Evolutionary conservation across 345 rosid genomes (phyloP), one percentile per base, ranked within the genome.

Genomic region (Physaria fendleri): DNA sequence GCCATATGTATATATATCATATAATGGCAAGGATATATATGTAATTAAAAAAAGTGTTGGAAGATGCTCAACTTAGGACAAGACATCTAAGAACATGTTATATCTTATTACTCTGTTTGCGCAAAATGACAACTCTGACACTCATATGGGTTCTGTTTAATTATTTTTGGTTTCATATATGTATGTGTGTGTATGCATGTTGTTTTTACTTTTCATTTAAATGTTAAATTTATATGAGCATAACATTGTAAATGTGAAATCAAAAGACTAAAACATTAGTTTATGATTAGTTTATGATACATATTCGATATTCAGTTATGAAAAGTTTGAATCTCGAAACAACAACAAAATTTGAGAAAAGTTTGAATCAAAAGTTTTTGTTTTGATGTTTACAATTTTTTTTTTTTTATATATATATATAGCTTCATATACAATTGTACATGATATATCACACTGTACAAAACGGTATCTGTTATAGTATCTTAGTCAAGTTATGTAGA

Each of bases 101-200:
- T 68, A 59, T 59, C 53, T 23, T 59, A 43, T 34, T 60, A 49
- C 50, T 8, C 15, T 60, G 61, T 33, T 25, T 39, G 27, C 47
- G 67, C 67, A 68, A 68, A 43, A 52, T 52, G 66, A 52, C 72
- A 59, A 59, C 61, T 33, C 72, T 68, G 72, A 68, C 73, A 60
- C 32, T 68, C 66, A 68, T 68, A 68, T 59, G 72, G 72, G 61
- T 52, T 68, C 47, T 59, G 72, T 68, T 59, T 44, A 25, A 43
- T 68, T 34, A 35, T 52, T 59, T 52, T 51, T 66, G 60, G 55
- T 10, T 27, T n/a, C n/a, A n/a, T n/a, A n/a, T 68, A 33, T 68
- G 32, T 51, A 50, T 50, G 14, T 51, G 46, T 18, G 22, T 13
- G 48, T 12, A 18, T 38, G 37, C 1, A 2, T 22, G 34, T 56